Conservation (phyloP, 1,284 basidiomycete species). For the Ceratobasidium papillatum region DNA sequence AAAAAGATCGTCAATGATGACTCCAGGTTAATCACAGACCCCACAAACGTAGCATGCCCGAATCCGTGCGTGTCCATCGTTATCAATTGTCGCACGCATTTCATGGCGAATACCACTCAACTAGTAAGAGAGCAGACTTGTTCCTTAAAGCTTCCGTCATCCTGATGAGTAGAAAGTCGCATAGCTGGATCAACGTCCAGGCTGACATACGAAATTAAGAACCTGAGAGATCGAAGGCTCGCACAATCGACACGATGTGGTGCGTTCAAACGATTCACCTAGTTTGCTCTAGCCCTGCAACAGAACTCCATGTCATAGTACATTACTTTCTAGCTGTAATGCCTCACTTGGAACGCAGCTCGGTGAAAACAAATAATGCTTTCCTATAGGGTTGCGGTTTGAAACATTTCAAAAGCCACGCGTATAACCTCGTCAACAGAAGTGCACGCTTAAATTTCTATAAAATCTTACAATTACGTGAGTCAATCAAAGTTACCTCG, state of each 20-base stretch:
- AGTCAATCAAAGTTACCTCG: background rate
- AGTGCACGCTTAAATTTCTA: background rate
- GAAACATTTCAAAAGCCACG: slow-evolving; percentile 34
- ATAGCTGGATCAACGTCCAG: slow-evolving; percentile 6
- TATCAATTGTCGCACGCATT: background rate
- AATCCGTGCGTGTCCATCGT: background rate
- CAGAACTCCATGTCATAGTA: slow-evolving; percentile 38
- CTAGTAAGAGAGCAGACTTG: background rate
- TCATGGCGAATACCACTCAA: background rate
- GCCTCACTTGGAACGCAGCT: slow-evolving; percentile 32
- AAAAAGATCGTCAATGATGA: background rate
- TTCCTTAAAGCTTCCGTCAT: background rate
- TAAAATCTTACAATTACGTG: background rate
- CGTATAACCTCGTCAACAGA: background rate
- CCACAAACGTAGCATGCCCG: slow-evolving; percentile 13
- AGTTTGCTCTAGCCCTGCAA: slow-evolving; percentile 42
- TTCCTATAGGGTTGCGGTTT: slow-evolving; percentile 9
- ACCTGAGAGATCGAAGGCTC: background rate
- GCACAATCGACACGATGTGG: background rate
- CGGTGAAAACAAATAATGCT: slow-evolving; percentile 36
- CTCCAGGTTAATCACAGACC: background rate
- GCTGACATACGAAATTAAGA: background rate
- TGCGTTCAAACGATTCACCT: slow-evolving; percentile 13
- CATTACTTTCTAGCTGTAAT: slow-evolving; percentile 36
- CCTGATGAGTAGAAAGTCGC: background rate